A percentile compares a stretch with the other conserved stretches of the same genome.
Conservation (phyloP, 1,139 yeast genomes). For the Pneumocystis jirovecii region DNA sequence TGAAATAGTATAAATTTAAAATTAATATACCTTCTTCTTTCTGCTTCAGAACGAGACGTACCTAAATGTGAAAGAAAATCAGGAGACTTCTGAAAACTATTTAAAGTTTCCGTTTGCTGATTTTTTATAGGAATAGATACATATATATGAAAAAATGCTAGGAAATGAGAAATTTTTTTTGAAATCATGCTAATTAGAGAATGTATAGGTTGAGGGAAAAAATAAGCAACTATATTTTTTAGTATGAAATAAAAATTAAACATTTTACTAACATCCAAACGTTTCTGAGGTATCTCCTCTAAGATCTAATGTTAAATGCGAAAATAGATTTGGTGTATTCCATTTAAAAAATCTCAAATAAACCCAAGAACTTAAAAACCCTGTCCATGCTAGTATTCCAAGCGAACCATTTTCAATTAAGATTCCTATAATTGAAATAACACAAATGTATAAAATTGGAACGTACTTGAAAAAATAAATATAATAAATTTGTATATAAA, state of each 20-base stretch:
- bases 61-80: slow-evolving; percentile 16
- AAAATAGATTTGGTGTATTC: slow-evolving; percentile 23
- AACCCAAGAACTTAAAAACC: slow-evolving; percentile 55
- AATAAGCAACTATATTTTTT: slow-evolving; percentile 37
- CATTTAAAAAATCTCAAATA: slow-evolving; percentile 66
- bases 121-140: slow-evolving; percentile 30
- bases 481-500: slow-evolving; percentile 21
- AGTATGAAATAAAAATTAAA: background rate
- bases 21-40: slow-evolving; percentile 43
- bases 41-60: slow-evolving; percentile 38
- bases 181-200: slow-evolving; percentile 39
- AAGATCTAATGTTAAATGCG: slow-evolving; percentile 19
- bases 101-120: slow-evolving; percentile 35
- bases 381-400: slow-evolving; percentile 47
- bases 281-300: slow-evolving; percentile 27
- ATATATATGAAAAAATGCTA: slow-evolving; percentile 40
- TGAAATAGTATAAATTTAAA: background rate
- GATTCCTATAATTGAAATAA: slow-evolving; percentile 27
- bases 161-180: slow-evolving; percentile 36
- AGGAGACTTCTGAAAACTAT: slow-evolving; percentile 19
- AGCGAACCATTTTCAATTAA: slow-evolving; percentile 13
- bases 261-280: slow-evolving; percentile 33
- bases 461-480: slow-evolving; percentile 32
- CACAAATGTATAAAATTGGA: slow-evolving; percentile 44
- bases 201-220: slow-evolving; percentile 25